Conservation (phyloP, 768 basidiomycete species). For the Russula sp. region DNA sequence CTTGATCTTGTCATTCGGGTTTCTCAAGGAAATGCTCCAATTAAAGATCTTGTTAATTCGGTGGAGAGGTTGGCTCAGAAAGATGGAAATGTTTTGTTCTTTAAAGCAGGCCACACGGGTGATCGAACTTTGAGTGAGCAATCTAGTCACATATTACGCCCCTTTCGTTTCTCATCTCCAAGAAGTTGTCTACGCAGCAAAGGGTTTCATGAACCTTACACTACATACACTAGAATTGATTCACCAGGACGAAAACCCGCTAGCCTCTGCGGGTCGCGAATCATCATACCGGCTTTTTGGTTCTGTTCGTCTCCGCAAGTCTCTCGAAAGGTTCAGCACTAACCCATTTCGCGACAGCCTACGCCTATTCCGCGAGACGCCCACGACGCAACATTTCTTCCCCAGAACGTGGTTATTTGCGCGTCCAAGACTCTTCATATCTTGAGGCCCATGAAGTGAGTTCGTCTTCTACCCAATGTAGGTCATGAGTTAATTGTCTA, state of each 20-base stretch:
- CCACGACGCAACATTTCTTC: conserved; percentile 51
- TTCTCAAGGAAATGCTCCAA: conserved; percentile 43
- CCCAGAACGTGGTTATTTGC: conserved; percentile 59
- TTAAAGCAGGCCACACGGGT: conserved; percentile 48
- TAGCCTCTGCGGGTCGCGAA: conserved; percentile 34
- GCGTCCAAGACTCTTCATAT: conserved; percentile 61
- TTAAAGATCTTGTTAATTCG: conserved; percentile 47
- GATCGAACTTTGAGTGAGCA: conserved; percentile 52
- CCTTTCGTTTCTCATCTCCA: conserved; percentile 1
- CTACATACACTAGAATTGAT: conserved; percentile 58
- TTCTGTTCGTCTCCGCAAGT: conserved; percentile 42
- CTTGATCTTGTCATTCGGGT: conserved; percentile 63
- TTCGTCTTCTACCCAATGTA: background rate
- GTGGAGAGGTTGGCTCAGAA: conserved; percentile 53
- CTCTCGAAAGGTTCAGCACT: background rate
- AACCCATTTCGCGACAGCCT: conserved; percentile 36
- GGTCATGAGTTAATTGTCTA: conserved; percentile 1
- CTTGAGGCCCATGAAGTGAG: conserved; percentile 63
- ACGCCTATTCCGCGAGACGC: conserved; percentile 70
- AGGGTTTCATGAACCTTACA: conserved; percentile 52
- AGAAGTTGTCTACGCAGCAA: conserved; percentile 64
- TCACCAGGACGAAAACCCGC: conserved; percentile 34
- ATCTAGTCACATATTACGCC: background rate
- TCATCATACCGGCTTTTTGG: conserved; percentile 57
- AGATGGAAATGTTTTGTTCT: conserved; percentile 56